Conservation (phyloP, 2,329 filamentous ascomycete genomes). For the Pseudogymnoascus verrucosus region DNA sequence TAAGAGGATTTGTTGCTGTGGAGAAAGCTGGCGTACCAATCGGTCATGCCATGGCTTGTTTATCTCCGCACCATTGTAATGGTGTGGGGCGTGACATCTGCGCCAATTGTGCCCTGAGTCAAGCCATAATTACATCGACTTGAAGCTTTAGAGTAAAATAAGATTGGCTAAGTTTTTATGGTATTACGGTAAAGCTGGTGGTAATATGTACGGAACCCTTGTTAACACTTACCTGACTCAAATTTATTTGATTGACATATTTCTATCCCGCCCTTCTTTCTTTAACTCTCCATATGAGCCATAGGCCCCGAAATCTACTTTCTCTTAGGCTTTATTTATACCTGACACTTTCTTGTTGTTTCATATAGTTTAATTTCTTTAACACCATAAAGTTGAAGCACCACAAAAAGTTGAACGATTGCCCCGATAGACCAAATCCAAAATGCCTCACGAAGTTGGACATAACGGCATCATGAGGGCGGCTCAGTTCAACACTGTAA, state of each 20-base stretch:
- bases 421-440: background rate
- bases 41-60: background rate
- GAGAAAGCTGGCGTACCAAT: background rate
- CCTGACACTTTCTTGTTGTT: background rate
- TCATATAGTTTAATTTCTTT: background rate
- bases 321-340: background rate
- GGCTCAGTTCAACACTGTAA: constrained; percentile 9
- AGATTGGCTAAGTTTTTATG: background rate
- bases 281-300: background rate
- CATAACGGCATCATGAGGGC: constrained; percentile 2
- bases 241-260: background rate
- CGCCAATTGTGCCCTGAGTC: background rate
- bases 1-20: background rate
- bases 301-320: background rate
- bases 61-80: background rate
- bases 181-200: background rate
- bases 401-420: background rate
- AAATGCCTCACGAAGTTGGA: background rate
- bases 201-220: background rate
- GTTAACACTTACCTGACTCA: background rate
- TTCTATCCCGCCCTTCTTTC: background rate
- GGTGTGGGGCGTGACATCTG: background rate
- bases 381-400: background rate
- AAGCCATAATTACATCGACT: background rate
- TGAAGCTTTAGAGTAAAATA: background rate